Percentiles rank a stretch among this genome's conserved stretches.
These are phyloP conservation scores for Volvox reticuliferus DNA, from an alignment of 139 green algal species.

Conservation along the genomic window DNA sequence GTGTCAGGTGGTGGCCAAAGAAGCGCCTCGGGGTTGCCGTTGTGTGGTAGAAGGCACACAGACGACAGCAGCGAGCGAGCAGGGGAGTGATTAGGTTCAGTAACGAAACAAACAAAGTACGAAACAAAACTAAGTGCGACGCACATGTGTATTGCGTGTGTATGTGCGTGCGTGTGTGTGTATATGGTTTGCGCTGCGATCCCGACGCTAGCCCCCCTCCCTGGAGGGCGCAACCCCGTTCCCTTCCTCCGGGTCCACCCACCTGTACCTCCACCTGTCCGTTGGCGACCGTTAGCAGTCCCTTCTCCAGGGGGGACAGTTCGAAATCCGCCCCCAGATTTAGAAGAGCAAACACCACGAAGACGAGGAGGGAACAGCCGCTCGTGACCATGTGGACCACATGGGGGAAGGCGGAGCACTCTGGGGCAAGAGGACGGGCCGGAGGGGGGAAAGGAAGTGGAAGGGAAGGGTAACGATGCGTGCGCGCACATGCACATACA, in stretches of 20 bases:
- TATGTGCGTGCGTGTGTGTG: neutral
- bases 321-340: conserved; percentile 44
- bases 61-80: too few relatives aligned
- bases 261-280: conserved; percentile 34
- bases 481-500: too few relatives aligned
- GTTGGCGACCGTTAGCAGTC: conserved; percentile 26
- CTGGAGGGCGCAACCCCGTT: too few relatives aligned
- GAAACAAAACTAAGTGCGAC: too few relatives aligned
- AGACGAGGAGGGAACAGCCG: neutral
- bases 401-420: conserved; percentile 33
- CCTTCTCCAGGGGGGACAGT: conserved; percentile 23
- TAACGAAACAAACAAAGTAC: too few relatives aligned
- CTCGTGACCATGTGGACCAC: conserved; percentile 21
- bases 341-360: conserved; percentile 36
- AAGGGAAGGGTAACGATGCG: neutral
- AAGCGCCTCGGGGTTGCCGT: too few relatives aligned
- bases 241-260: neutral
- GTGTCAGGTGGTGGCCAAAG: too few relatives aligned
- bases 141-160: too few relatives aligned
- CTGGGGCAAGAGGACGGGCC: neutral
- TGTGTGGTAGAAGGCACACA: too few relatives aligned
- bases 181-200: too few relatives aligned
- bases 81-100: too few relatives aligned
- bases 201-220: too few relatives aligned
- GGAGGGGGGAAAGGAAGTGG: neutral